phyloP scores from a whole-genome alignment of 1,284 basidiomycete genomes.

The Irpex rosettiformis region DNA sequence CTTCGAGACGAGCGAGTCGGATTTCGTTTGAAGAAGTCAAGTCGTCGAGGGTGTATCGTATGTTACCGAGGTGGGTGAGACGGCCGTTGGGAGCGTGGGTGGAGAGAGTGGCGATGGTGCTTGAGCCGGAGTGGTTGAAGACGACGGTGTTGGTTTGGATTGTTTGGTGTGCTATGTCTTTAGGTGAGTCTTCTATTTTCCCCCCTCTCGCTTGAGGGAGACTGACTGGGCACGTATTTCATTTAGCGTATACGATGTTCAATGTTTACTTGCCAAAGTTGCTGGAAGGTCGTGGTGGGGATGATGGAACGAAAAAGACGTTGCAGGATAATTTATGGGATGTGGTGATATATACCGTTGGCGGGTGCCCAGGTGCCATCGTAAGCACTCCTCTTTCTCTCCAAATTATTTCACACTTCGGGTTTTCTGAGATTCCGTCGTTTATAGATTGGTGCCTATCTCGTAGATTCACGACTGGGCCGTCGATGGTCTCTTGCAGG shows the following conservation, averaged over 20 bases:
- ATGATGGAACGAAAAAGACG: constrained; percentile 36
- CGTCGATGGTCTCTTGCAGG: constrained; percentile 76
- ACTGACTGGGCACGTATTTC: background rate
- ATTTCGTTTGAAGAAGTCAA: constrained; percentile 40
- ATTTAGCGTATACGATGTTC: constrained; percentile 88
- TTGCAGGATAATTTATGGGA: constrained; percentile 75
- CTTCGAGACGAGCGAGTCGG: constrained; percentile 3
- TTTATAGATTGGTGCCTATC: constrained; percentile 79
- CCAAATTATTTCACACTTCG: background rate
- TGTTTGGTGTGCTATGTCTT: constrained; percentile 78
- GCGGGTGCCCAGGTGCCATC: constrained; percentile 85
- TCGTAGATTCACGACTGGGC: constrained; percentile 80
- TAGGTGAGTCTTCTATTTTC: constrained; percentile 50
- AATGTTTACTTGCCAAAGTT: constrained; percentile 95
- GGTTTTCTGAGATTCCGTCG: constrained; percentile 3
- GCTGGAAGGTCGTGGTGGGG: constrained; percentile 54
- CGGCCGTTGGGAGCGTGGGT: constrained; percentile 64
- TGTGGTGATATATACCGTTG: constrained; percentile 78
- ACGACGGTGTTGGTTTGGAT: constrained; percentile 86
- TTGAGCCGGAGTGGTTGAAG: constrained; percentile 77
- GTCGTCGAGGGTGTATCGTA: constrained; percentile 35
- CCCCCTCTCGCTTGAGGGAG: too few species aligned
- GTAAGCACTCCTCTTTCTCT: constrained; percentile 39
- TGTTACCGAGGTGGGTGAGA: constrained; percentile 41
- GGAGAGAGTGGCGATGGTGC: constrained; percentile 71